A percentile compares a stretch with the other conserved stretches of the same genome.
These are phyloP conservation scores for Sclerotinia trifoliorum DNA, from an alignment of 2,329 filamentous ascomycete genomes.

Conservation along the genomic window DNA sequence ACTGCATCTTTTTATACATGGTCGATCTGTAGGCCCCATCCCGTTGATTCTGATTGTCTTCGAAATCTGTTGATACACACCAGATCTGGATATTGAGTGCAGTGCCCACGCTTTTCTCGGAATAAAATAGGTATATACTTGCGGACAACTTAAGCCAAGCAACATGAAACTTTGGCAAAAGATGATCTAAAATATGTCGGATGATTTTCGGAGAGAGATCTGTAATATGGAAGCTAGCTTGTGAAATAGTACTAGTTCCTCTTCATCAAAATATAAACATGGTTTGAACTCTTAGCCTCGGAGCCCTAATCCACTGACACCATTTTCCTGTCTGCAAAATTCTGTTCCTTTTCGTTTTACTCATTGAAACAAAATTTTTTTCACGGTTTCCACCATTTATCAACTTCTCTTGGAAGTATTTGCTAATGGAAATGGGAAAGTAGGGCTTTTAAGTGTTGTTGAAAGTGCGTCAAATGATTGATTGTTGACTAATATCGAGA, in stretches of 20 bases:
- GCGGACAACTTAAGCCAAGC: neutral
- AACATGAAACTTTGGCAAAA: neutral
- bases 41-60: neutral
- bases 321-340: fast-evolving
- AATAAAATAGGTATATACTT: neutral
- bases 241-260: neutral
- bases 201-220: neutral
- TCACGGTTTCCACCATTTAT: neutral
- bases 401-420: neutral
- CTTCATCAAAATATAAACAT: neutral
- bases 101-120: too few species aligned
- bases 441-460: neutral
- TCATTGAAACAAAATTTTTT: neutral
- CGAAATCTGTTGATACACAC: neutral
- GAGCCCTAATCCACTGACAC: too few species aligned
- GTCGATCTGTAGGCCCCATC: neutral
- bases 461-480: neutral
- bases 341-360: too few species aligned
- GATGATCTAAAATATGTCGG: neutral
- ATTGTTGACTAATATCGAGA: neutral
- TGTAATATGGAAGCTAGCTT: neutral
- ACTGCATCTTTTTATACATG: neutral
- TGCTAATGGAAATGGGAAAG: neutral
- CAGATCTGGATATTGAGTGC: neutral
- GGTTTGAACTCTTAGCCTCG: neutral